A percentile compares a stretch with the other conserved stretches of the same genome.
These are phyloP conservation scores for Chaetothyriales sp. DNA, from an alignment of 2,329 filamentous ascomycete species.

Conservation along the genomic window DNA sequence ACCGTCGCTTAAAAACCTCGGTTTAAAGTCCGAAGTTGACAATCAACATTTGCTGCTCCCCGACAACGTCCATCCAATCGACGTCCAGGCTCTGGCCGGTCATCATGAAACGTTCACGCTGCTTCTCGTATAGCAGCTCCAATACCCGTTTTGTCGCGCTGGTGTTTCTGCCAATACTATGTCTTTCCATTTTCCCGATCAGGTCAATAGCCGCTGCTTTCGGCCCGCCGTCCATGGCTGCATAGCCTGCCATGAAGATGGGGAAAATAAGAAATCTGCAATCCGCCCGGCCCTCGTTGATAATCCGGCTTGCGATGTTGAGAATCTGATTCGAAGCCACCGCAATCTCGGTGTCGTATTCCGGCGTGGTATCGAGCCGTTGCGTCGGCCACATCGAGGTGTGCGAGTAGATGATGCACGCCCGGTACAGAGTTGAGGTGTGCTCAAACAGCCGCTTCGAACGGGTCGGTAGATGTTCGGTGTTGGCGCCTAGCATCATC, in stretches of 20 bases:
- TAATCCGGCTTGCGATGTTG: conserved; percentile 27
- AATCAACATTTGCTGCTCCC: conserved; percentile 30
- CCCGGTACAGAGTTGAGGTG: conserved; percentile 35
- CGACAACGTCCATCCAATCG: conserved; percentile 37
- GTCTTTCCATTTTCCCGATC: conserved; percentile 33
- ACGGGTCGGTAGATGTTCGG: conserved; percentile 23
- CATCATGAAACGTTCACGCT: conserved; percentile 27
- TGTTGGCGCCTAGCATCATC: conserved; percentile 23
- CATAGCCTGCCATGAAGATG: conserved; percentile 39
- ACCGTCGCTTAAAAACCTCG: neutral
- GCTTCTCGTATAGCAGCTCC: conserved; percentile 34
- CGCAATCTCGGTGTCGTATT: conserved; percentile 29
- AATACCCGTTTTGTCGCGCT: conserved; percentile 31
- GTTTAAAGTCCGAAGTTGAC: conserved; percentile 36
- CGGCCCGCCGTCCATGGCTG: conserved; percentile 25
- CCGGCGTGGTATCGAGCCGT: conserved; percentile 25
- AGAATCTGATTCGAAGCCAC: conserved; percentile 32
- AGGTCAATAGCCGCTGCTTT: conserved; percentile 36
- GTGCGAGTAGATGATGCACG: conserved; percentile 37
- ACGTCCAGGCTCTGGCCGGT: conserved; percentile 30
- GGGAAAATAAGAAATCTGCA: conserved; percentile 37
- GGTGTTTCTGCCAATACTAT: conserved; percentile 35
- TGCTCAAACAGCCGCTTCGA: conserved; percentile 29
- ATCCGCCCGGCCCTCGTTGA: conserved; percentile 26
- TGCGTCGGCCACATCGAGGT: conserved; percentile 40